These are phyloP conservation scores for Pleurotus giganteus DNA, from an alignment of 768 basidiomycete genomes.

Conservation along the genomic window DNA sequence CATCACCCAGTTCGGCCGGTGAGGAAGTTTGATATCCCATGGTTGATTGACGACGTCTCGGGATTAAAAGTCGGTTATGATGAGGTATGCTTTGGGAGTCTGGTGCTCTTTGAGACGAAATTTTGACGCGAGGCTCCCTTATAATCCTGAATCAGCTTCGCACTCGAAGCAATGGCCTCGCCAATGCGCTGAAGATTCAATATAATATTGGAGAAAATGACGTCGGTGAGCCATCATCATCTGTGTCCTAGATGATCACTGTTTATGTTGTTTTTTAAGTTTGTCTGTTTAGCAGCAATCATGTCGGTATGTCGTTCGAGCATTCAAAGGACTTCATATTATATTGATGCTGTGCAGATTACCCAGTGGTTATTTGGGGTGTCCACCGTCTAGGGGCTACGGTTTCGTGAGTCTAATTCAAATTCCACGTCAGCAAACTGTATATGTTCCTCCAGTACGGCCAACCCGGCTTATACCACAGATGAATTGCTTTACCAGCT, in stretches of 20 bases:
- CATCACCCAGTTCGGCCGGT: conserved; percentile 40
- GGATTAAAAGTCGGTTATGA: conserved; percentile 35
- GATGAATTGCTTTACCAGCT: conserved; percentile 40
- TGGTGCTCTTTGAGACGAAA: too few relatives aligned
- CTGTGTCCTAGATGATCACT: neutral
- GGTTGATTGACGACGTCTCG: conserved; percentile 50
- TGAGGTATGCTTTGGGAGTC: conserved; percentile 30
- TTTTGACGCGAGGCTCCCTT: too few relatives aligned
- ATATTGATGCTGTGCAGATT: conserved; percentile 19
- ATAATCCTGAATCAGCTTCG: neutral
- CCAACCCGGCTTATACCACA: conserved; percentile 37
- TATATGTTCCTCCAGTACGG: conserved; percentile 27
- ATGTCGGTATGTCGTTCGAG: conserved; percentile 23
- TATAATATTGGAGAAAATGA: conserved; percentile 31
- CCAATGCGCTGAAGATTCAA: conserved; percentile 28
- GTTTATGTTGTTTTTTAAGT: conserved; percentile 21
- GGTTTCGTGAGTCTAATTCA: conserved; percentile 27
- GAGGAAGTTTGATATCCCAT: conserved; percentile 31
- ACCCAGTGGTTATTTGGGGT: conserved; percentile 36
- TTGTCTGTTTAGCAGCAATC: conserved; percentile 40
- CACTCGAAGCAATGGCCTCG: conserved; percentile 29
- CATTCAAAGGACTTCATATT: neutral
- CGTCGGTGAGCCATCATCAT: conserved; percentile 28
- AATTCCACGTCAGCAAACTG: neutral
- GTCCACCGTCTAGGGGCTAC: conserved; percentile 37